phyloP scores from a whole-genome alignment of 305 asterid genomes.

The Lippia alba region DNA sequence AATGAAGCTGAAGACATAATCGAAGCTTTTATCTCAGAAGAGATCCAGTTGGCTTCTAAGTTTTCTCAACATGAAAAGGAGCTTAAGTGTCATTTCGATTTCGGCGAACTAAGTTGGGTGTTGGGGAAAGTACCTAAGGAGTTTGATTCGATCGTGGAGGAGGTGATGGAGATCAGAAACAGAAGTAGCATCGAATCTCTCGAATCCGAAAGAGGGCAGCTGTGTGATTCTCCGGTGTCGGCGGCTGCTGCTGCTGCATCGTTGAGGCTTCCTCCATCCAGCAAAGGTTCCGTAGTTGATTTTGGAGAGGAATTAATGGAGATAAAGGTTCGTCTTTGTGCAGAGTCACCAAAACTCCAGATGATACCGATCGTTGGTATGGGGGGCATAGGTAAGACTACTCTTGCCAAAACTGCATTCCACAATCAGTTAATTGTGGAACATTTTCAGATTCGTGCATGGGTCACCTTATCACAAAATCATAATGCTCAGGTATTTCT shows the following conservation, averaged over 20 bases:
- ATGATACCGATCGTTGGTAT: conserved; percentile 17
- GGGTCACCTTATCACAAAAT: conserved; percentile 15
- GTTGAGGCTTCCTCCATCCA: background rate
- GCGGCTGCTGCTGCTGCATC: background rate
- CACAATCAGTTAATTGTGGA: background rate
- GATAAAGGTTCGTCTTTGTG: conserved; percentile 8
- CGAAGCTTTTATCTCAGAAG: background rate
- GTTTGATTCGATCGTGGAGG: background rate
- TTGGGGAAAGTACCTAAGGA: background rate
- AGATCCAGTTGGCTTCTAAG: background rate
- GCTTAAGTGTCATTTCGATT: background rate
- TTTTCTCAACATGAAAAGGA: background rate
- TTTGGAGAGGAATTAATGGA: background rate
- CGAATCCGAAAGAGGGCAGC: background rate
- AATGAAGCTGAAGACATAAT: background rate
- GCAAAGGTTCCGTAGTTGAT: background rate
- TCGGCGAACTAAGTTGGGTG: background rate
- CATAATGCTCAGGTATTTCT: background rate
- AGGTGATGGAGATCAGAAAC: background rate
- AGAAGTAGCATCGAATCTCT: background rate
- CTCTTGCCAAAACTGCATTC: conserved; percentile 22
- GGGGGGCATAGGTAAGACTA: conserved; percentile 30
- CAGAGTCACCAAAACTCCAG: background rate
- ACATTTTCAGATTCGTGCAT: conserved; percentile 4
- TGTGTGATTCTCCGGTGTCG: background rate